These are phyloP conservation scores for Lanmaoa pseudosensibilis DNA, from an alignment of 768 basidiomycete genomes.

Conservation along the genomic window DNA sequence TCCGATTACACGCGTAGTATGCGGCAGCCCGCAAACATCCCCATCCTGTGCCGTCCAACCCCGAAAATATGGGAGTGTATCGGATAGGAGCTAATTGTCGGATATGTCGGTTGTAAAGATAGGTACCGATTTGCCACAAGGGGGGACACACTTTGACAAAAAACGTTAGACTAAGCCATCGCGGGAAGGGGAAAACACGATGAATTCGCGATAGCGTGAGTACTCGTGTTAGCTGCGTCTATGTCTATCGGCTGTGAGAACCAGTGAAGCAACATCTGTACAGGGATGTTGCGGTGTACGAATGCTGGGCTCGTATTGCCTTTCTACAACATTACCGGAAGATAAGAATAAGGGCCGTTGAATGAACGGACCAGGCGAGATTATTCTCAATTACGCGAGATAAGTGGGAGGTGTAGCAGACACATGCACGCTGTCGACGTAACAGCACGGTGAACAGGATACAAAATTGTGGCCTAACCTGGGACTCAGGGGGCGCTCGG, in stretches of 20 bases:
- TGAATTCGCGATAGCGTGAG: conserved; percentile 18
- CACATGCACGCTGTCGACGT: conserved; percentile 29
- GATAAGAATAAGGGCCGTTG: conserved; percentile 2
- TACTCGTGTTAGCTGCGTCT: background rate
- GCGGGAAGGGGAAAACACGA: conserved; percentile 14
- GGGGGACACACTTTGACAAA: conserved; percentile 5
- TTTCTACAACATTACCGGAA: conserved; percentile 5
- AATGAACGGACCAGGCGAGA: conserved; percentile 19
- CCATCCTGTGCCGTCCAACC: conserved; percentile 1
- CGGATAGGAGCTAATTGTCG: conserved; percentile 24
- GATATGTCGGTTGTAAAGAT: conserved; percentile 19
- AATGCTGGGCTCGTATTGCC: conserved; percentile 2
- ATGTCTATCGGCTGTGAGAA: conserved; percentile 17
- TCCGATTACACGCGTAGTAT: conserved; percentile 19
- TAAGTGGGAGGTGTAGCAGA: conserved; percentile 6
- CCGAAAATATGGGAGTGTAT: conserved; percentile 1
- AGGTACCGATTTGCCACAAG: conserved; percentile 22
- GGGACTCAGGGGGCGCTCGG: conserved; percentile 22
- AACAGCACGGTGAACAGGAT: conserved; percentile 16
- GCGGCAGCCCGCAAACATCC: conserved; percentile 9
- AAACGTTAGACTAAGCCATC: conserved; percentile 15
- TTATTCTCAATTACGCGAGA: conserved; percentile 22
- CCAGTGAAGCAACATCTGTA: conserved; percentile 4
- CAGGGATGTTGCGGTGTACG: conserved; percentile 7
- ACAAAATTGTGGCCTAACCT: conserved; percentile 7